Evolutionary conservation across 805 yeast species (phyloP), one percentile per base, ranked within the genome.

Genomic region (Grigorovia jiainica): DNA sequence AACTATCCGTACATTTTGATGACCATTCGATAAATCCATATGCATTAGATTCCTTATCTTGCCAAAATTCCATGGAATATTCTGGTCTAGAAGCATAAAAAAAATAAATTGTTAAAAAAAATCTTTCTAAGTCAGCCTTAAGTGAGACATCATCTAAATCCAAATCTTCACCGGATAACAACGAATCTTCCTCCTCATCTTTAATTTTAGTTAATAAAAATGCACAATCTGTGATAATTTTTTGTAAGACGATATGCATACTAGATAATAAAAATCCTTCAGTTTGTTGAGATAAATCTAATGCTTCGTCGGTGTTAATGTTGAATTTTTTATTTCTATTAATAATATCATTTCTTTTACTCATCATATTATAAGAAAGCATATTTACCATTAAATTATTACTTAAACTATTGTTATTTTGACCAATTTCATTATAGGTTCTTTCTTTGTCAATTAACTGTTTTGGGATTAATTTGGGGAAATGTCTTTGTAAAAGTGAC

Each of bases 1-100:
- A 67, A 8, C 90, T 80, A 13, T 86, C 86, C 46, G 79, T 87
- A 52, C 84, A 79, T 45, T 76, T 78, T 2, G 92, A 70, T 0
- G 95, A 94, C 97, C 97, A 92, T 42, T 75, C 76, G 33, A 90
- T 67, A 49, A 92, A 89, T 0, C 95, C 97, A 53, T 76, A 71
- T 2, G 86, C 67, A 43, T 79, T 78, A 11, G 81, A 73, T 41
- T 73, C 78, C 16, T 73, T 66, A 47, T 82, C 85, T 10, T 61
- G 58, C 95, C 95, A 89, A 54, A 85, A 82, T 10, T 65, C 62
- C 1, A 68, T 53, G 11, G 83, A 73, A 7, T 79, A 63, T 1
- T 72, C 71, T 1, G 79, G 76, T 43, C 95, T 69, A 15, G 74
- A 70, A 21, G 73, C 66, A 57, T 82, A 87, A 7, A 86, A 68